These are phyloP conservation scores for Aspergillus kassunensis DNA, from an alignment of 495 filamentous ascomycete genomes.

Conservation along the genomic window DNA sequence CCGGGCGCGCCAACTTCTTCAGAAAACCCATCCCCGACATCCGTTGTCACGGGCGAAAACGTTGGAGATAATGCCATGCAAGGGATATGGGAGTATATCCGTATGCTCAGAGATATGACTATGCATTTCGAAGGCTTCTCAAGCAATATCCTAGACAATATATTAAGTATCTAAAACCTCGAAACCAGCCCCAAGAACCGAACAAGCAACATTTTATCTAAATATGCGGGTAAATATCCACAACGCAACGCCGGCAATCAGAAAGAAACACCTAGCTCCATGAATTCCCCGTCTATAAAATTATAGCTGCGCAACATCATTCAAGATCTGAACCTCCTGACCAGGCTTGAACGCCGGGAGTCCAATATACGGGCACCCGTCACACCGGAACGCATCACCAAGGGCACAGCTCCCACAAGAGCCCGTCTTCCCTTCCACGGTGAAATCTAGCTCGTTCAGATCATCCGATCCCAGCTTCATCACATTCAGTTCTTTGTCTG, in stretches of 20 bases:
- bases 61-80: no score
- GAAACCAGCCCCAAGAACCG: neutral
- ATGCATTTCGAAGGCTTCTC: no score
- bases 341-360: slow-evolving; percentile 94
- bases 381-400: slow-evolving; percentile 63
- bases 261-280: neutral
- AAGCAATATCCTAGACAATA: no score
- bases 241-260: neutral
- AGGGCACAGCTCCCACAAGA: slow-evolving; percentile 90
- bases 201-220: neutral
- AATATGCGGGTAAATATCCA: neutral
- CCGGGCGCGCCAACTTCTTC: no score
- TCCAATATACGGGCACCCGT: slow-evolving; percentile 87
- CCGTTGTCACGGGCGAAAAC: no score
- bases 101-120: no score
- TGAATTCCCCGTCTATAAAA: slow-evolving; percentile 1
- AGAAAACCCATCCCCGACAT: no score
- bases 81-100: no score
- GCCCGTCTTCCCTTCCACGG: slow-evolving; percentile 89
- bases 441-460: slow-evolving; percentile 82
- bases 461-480: slow-evolving; percentile 74
- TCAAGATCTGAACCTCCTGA: slow-evolving; percentile 83
- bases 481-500: slow-evolving; percentile 56
- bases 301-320: slow-evolving; percentile 81
- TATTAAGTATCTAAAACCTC: neutral